Evolutionary conservation across 768 basidiomycete genomes (phyloP), one percentile per base, ranked within the genome.

Genomic region (Rhizopogon sp.): DNA sequence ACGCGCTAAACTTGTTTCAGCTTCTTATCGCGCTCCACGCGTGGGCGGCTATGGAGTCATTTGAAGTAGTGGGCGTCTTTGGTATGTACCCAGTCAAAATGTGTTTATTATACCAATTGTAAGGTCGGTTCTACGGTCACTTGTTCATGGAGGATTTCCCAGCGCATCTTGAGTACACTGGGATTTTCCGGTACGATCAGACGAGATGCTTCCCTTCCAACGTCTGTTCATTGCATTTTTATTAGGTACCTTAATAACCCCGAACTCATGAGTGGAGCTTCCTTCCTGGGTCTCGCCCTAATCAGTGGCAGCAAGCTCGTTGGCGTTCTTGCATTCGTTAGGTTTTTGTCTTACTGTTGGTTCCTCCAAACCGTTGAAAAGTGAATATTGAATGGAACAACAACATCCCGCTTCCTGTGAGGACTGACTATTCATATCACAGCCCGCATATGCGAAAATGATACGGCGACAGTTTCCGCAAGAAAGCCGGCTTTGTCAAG

Each of bases 381-480:
- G 96, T 98, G 58, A 56, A 90, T 76, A 29, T 25, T 37, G 37
- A 43, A 9, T 14, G 25, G 22, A 25, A 43, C 8, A 14, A 5
- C 22, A 25, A 25, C 14, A 9, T 45, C 28, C 55, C 17, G n/a
- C 20, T 52, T 37, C 58, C 40, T 54, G 7, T 6, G 52, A 41
- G 42, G 42, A 44, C 40, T 53, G 37, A 51, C 58, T 3, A 35
- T 42, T 29, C 35, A 39, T 10, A 43, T 14, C 0, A 43, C 53
- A 98, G 96, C 62, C 97, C 97, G n/a, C 97, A 98, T 72, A 98
- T 98, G 97, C 85, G 82, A 58, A 93, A 92, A 67, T 77, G 98
- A 17, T 99, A 99, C 69, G 96, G 97, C 3, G 85, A 94, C 64
- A 85, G 89, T 13, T 75, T 99, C 11, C 86, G 97, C 59, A 93